A percentile compares a stretch with the other conserved stretches of the same genome.
Conservation (phyloP, 306 rosid species). For the Cicer chorassanicum region DNA sequence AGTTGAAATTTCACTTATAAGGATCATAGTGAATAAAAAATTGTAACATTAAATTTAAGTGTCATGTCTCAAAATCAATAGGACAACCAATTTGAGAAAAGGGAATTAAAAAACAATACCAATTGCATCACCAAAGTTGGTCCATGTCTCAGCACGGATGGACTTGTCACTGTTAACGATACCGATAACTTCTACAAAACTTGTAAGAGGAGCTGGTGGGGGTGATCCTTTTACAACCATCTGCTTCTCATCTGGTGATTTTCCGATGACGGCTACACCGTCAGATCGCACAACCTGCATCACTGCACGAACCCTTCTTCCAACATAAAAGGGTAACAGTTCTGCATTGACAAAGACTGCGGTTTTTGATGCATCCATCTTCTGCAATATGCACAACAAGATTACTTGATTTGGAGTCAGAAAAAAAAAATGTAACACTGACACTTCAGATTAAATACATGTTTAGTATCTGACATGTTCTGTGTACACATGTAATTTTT, state of each 20-base stretch:
- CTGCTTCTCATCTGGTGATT: constrained; percentile 77
- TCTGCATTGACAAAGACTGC: constrained; percentile 80
- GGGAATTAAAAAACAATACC: constrained; percentile 54
- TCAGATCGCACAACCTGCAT: constrained; percentile 70
- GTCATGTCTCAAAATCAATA: constrained; percentile 17
- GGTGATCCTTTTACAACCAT: constrained; percentile 65
- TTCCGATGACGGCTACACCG: constrained; percentile 64
- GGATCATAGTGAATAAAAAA: neutral
- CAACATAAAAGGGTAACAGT: constrained; percentile 61
- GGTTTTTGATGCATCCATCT: constrained; percentile 80
- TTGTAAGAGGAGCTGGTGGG: constrained; percentile 59
- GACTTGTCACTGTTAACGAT: constrained; percentile 76
- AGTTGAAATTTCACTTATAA: constrained; percentile 8
- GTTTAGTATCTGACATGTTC: too few relatives aligned
- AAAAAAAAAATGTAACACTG: neutral
- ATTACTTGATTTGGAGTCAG: constrained; percentile 1
- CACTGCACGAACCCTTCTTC: constrained; percentile 77
- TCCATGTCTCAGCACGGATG: constrained; percentile 78
- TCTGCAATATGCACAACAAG: constrained; percentile 53
- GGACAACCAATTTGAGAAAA: constrained; percentile 12
- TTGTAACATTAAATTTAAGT: neutral
- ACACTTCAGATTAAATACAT: neutral
- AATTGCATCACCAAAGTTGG: constrained; percentile 76
- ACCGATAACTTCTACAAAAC: constrained; percentile 85
- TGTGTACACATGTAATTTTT: too few relatives aligned